A percentile compares a stretch with the other conserved stretches of the same genome.
Evolutionary conservation across 768 basidiomycete genomes (phyloP).

Genomic region (Coprinellus micaceus): DNA sequence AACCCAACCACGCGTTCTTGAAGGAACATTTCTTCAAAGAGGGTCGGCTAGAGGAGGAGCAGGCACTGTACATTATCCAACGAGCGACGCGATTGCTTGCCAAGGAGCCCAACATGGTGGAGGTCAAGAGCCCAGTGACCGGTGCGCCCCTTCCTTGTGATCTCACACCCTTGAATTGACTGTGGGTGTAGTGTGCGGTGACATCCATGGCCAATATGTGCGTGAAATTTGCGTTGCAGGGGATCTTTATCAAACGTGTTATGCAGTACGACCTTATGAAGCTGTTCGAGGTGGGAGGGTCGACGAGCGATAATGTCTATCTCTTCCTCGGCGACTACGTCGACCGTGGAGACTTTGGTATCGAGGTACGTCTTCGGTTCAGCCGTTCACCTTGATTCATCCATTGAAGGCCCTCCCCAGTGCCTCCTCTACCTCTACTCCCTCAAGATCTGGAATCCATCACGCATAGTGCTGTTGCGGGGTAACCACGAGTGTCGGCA

Average conservation of each 20-base stretch:
- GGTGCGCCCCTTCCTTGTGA: no score
- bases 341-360: conserved; percentile 90
- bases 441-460: conserved; percentile 88
- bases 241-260: conserved; percentile 2
- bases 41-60: conserved; percentile 76
- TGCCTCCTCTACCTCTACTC: conserved; percentile 92
- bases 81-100: conserved; percentile 62
- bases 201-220: conserved; percentile 98
- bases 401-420: conserved; percentile 32
- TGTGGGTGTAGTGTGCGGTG: conserved; percentile 89
- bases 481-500: conserved; percentile 98
- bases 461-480: conserved; percentile 76
- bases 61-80: conserved; percentile 80
- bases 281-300: conserved; percentile 92
- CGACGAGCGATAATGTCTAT: conserved; percentile 77
- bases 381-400: not conserved
- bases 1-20: conserved; percentile 75
- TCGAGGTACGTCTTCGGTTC: conserved; percentile 37
- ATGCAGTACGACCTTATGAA: conserved; percentile 95
- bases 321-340: conserved; percentile 97
- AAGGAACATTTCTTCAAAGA: conserved; percentile 89
- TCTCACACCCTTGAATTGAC: no score
- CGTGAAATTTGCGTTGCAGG: conserved; percentile 13
- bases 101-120: conserved; percentile 80
- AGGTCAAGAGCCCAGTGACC: conserved; percentile 86